Evolutionary conservation across 176 grass and related monocot species (phyloP).

Genomic region (Oryza glaberrima): DNA sequence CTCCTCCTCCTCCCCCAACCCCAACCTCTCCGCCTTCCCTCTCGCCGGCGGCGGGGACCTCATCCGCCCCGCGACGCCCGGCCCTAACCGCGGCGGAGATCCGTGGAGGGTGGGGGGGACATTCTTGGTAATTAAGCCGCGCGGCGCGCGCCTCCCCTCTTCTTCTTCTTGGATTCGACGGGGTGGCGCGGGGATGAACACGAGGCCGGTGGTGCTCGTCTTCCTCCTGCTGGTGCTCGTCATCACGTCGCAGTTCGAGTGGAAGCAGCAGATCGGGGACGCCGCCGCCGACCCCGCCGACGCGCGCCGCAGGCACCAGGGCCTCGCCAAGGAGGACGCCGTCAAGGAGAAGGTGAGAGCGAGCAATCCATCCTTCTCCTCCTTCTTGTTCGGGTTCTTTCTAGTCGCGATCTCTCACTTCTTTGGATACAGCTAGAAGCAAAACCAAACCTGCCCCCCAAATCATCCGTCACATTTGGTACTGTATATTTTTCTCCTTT

Average conservation of each 20-base stretch:
- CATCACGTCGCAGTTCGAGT: slow-evolving; percentile 74
- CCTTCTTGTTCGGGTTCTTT: neutral
- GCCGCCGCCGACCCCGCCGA: slow-evolving; percentile 49
- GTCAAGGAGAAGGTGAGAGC: slow-evolving; percentile 74
- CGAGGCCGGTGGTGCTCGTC: slow-evolving; percentile 61
- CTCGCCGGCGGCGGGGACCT: neutral
- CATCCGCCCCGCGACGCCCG: neutral
- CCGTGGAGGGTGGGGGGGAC: neutral
- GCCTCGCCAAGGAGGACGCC: slow-evolving; percentile 55
- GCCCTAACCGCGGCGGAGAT: neutral
- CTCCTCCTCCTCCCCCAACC: neutral
- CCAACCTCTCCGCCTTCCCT: neutral
- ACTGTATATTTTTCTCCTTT: neutral
- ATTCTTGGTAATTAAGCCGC: neutral
- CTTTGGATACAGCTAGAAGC: neutral
- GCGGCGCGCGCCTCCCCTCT: too few relatives aligned
- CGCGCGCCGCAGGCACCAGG: slow-evolving; percentile 43
- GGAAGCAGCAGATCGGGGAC: slow-evolving; percentile 76
- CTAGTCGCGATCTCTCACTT: neutral
- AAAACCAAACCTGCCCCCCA: too few relatives aligned
- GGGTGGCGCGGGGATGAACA: slow-evolving; percentile 47
- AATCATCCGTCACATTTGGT: neutral
- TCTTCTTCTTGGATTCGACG: neutral
- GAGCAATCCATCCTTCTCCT: neutral
- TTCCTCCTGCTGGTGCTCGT: slow-evolving; percentile 67